phyloP scores from a whole-genome alignment of 352 stramenopile species.

The Globisporangium radiosum region DNA sequence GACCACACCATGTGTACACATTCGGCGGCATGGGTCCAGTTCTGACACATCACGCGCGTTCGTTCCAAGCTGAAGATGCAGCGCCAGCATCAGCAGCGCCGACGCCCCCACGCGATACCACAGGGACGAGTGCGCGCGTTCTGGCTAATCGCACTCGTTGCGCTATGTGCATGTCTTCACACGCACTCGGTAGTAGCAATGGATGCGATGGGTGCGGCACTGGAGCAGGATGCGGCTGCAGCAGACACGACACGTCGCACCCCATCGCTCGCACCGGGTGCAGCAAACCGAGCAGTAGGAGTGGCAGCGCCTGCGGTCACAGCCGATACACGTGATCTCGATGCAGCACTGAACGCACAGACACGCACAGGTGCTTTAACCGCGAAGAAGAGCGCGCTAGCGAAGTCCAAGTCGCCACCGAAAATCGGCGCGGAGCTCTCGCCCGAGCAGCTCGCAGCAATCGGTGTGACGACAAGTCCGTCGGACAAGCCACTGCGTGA shows the following conservation, averaged over 20 bases:
- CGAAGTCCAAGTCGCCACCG: background rate
- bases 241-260: background rate
- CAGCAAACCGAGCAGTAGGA: background rate
- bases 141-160: background rate
- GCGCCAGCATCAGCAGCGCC: no score
- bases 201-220: constrained; percentile 12
- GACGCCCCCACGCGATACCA: no score
- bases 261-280: background rate
- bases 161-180: background rate
- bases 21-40: no score
- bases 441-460: constrained; percentile 9
- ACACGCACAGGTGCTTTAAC: background rate
- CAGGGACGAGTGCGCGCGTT: no score
- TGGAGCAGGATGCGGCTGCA: constrained; percentile 8
- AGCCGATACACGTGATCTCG: background rate
- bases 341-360: background rate
- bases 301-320: no score
- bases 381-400: background rate
- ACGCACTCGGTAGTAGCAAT: background rate
- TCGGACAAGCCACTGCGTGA: background rate
- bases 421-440: constrained; percentile 10
- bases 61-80: background rate
- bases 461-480: constrained; percentile 4
- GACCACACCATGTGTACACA: no score
- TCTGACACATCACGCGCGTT: no score